Conservation (phyloP, 78 protist genomes). For the Guillardia theta region DNA sequence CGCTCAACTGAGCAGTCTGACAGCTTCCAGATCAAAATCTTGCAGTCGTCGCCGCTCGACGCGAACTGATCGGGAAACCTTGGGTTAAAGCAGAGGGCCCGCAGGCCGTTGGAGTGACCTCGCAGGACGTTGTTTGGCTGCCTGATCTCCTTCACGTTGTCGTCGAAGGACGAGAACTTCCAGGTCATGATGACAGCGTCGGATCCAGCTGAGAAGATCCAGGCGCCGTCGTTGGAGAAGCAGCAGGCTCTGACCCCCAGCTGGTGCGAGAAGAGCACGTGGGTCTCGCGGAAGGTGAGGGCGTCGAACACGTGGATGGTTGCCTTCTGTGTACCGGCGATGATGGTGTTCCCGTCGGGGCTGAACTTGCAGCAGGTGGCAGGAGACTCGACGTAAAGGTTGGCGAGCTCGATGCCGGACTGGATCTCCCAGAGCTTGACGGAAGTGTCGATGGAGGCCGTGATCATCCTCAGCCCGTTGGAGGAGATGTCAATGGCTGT, state of each 20-base stretch:
- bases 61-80: no score
- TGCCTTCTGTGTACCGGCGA: background rate
- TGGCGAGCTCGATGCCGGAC: background rate
- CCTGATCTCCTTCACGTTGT: background rate
- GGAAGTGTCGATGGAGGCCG: background rate
- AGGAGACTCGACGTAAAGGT: background rate
- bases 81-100: no score
- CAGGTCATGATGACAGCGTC: background rate
- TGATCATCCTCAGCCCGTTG: background rate
- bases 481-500: background rate
- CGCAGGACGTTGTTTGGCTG: background rate
- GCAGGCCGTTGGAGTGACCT: no score
- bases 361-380: slow-evolving; percentile 1
- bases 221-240: background rate
- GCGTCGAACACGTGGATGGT: background rate
- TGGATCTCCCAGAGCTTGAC: background rate
- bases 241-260: background rate
- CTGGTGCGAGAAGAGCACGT: background rate
- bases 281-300: background rate
- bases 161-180: background rate
- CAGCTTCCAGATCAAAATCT: background rate
- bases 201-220: background rate
- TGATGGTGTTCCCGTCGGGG: background rate
- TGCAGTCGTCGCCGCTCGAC: background rate
- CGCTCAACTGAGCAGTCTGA: background rate